A percentile compares a stretch with the other conserved stretches of the same genome.
phyloP scores from a whole-genome alignment of 129 eudicot genomes.

The Chrysanthemum seticuspe region DNA sequence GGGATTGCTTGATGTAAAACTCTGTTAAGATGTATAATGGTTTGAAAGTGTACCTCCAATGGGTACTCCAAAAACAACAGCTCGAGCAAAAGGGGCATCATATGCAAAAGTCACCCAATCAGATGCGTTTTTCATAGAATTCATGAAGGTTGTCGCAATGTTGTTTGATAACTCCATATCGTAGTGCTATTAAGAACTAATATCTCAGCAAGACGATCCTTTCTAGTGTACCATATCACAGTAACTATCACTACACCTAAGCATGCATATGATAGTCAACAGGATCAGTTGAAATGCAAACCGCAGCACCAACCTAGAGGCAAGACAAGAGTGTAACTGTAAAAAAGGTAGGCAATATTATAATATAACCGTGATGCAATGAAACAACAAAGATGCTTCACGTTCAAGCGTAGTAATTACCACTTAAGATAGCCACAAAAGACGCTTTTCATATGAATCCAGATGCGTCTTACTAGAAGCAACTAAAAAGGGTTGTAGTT shows the following conservation, averaged over 20 bases:
- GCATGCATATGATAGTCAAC: background rate
- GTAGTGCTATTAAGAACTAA: background rate
- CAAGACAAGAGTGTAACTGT: background rate
- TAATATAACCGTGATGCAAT: background rate
- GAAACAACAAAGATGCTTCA: background rate
- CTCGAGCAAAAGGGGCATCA: conserved; percentile 77
- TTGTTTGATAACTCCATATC: conserved; percentile 39
- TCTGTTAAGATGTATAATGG: background rate
- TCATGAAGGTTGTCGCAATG: conserved; percentile 35
- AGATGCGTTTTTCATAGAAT: conserved; percentile 48
- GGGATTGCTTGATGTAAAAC: background rate
- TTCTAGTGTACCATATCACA: background rate
- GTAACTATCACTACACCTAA: background rate
- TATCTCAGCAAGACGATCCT: background rate
- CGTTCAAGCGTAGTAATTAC: background rate
- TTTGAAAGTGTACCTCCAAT: conserved; percentile 61
- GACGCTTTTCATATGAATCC: too few relatives aligned
- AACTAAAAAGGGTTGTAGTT: too few relatives aligned
- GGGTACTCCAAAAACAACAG: conserved; percentile 86
- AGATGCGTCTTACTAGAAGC: too few relatives aligned
- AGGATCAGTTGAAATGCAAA: background rate
- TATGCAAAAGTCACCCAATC: conserved; percentile 65
- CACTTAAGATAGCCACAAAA: too few relatives aligned
- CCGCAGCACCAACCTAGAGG: background rate
- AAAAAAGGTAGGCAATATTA: background rate